Percentiles rank a stretch among this genome's conserved stretches.
Conservation (phyloP, 2,329 filamentous ascomycete species). For the Blastomyces parvus region DNA sequence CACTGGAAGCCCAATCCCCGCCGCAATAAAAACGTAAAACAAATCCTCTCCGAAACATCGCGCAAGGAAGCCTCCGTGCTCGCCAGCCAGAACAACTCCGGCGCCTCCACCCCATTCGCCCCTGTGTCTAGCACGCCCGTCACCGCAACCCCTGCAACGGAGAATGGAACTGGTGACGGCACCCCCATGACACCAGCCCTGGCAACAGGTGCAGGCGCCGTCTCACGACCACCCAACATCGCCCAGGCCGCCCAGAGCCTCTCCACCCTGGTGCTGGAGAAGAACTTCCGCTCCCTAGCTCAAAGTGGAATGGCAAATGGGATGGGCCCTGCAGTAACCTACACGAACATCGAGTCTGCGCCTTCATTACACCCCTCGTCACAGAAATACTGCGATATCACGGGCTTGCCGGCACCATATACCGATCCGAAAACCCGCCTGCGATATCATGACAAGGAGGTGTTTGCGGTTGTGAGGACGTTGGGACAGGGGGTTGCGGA, state of each 20-base stretch:
- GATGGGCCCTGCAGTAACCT: slow-evolving; percentile 65
- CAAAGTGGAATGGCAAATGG: slow-evolving; percentile 33
- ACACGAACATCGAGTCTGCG: slow-evolving; percentile 93
- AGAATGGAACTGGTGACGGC: slow-evolving; percentile 17
- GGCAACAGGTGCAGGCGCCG: slow-evolving; percentile 39
- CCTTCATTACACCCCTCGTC: slow-evolving; percentile 71
- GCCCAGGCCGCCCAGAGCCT: slow-evolving; percentile 81
- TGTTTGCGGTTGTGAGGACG: slow-evolving; percentile 73
- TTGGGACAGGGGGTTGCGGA: slow-evolving; percentile 77
- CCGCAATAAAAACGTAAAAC: slow-evolving; percentile 98
- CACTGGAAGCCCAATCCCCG: slow-evolving; percentile 88
- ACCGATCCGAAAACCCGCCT: slow-evolving; percentile 90
- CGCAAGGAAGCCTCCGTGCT: slow-evolving; percentile 82
- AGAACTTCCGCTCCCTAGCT: slow-evolving; percentile 47
- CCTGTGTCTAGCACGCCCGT: slow-evolving; percentile 33
- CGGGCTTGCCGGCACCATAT: slow-evolving; percentile 82
- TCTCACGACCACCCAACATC: slow-evolving; percentile 56
- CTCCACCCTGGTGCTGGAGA: slow-evolving; percentile 80
- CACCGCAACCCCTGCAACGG: slow-evolving; percentile 18
- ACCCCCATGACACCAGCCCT: slow-evolving; percentile 40
- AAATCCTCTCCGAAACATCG: slow-evolving; percentile 80
- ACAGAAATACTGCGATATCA: slow-evolving; percentile 90
- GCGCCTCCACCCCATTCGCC: slow-evolving; percentile 58
- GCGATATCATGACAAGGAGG: slow-evolving; percentile 85
- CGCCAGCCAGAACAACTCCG: slow-evolving; percentile 74